Evolutionary conservation across 73 alveolate species (phyloP).

Genomic region (Paramecium pentaurelia): DNA sequence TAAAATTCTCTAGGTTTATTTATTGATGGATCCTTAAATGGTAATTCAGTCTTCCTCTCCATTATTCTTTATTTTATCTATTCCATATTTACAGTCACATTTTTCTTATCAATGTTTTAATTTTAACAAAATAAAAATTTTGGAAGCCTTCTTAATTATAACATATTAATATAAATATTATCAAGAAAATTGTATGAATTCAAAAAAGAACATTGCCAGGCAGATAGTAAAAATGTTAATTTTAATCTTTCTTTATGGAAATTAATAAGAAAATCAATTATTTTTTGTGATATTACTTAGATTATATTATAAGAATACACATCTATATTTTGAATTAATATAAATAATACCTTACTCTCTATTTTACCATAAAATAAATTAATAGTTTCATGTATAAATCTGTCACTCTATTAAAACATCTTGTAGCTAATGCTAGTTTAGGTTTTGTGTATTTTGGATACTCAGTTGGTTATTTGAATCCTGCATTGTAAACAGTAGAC

Average conservation of each 20-base stretch:
- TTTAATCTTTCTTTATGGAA: background rate
- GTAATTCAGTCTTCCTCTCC: conserved; percentile 49
- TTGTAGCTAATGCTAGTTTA: background rate
- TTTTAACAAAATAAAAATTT: background rate
- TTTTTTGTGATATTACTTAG: background rate
- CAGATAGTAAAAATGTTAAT: background rate
- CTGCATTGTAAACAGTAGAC: background rate
- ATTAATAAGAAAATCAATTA: background rate
- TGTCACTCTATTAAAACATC: background rate
- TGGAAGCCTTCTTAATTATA: background rate
- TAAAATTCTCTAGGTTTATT: conserved; percentile 31
- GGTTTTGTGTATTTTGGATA: background rate
- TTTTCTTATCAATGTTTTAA: background rate
- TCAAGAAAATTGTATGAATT: background rate
- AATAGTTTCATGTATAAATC: background rate
- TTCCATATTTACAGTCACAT: background rate
- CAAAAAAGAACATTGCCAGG: background rate
- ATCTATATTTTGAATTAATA: background rate
- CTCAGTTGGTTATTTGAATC: background rate
- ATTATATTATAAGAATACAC: background rate
- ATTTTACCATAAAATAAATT: background rate
- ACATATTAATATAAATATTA: background rate
- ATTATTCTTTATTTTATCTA: background rate
- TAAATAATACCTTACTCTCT: background rate
- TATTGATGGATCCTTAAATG: conserved; percentile 29